A percentile compares a stretch with the other conserved stretches of the same genome.
phyloP scores from a whole-genome alignment of 257 asterid species.

The Dorcoceras hygrometricum region DNA sequence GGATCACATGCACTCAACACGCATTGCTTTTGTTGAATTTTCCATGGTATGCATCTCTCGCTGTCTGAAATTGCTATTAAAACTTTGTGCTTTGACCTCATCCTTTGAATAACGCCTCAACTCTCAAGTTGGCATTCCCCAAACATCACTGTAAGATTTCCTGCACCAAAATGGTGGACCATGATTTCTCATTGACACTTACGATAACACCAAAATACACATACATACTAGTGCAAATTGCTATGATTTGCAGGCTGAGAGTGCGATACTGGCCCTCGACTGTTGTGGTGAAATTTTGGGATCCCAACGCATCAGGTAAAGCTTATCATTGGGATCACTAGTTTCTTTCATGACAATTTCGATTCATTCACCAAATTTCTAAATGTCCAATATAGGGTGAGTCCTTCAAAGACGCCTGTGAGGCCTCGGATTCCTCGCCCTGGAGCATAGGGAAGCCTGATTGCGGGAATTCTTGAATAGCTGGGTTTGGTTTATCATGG shows the following conservation, averaged over 20 bases:
- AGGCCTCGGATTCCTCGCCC: conserved; percentile 70
- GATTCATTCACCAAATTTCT: conserved; percentile 4
- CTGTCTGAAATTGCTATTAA: background rate
- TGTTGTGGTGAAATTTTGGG: conserved; percentile 86
- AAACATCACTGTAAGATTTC: background rate
- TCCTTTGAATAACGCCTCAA: conserved; percentile 2
- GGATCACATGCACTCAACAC: conserved; percentile 84
- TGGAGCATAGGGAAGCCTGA: conserved; percentile 30
- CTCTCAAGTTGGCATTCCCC: background rate
- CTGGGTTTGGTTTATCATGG: conserved; percentile 37
- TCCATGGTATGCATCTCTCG: conserved; percentile 47
- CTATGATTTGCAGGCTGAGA: conserved; percentile 66
- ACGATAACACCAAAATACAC: background rate
- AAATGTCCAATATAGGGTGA: conserved; percentile 53
- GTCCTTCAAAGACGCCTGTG: conserved; percentile 98
- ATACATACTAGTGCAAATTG: background rate
- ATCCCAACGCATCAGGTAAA: conserved; percentile 79
- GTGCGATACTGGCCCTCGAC: conserved; percentile 81
- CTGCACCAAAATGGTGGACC: background rate
- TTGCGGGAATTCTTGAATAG: conserved; percentile 23
- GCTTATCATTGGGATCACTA: background rate
- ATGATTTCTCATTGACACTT: conserved; percentile 2
- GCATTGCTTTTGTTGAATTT: conserved; percentile 92
- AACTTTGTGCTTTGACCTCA: background rate
- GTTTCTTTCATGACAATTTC: background rate